Base-by-base conservation (phyloP, 495 filamentous ascomycete genomes). In the Aspergillus biplanus region DNA sequence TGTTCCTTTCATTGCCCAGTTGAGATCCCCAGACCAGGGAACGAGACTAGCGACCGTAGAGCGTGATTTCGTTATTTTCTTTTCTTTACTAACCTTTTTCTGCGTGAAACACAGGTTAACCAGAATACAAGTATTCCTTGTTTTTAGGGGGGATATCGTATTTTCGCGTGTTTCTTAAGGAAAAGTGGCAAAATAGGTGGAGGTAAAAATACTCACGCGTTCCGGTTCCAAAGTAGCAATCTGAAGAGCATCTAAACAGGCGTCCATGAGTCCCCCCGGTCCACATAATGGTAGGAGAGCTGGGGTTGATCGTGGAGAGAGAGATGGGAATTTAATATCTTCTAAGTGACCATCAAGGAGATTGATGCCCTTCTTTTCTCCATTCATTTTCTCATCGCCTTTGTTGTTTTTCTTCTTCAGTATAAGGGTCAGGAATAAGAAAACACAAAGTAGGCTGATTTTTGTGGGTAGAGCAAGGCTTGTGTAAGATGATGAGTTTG, bases 1-100 rank as follows among this genome's bases (percentile, higher is more conserved):
- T 6, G 67, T 39, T 9, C 57, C 61, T 8, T 61, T 58, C 18
- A 78, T 54, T 5, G 68, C 66, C 75, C 75, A 78, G n/a, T 59
- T 21, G 48, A 71, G 65, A 21, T 47, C 64, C 11, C 69, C 70
- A 62, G 70, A 64, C 69, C 73, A 75, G 0, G 65, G 65, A 37
- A 67, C 64, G n/a, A 52, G 9, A 7, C 31, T 18, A 15, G 44
- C 6, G 37, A 27, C 6, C 6, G 18, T 57, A 13, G 21, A 31
- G 2, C 7, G 47, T n/a, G n/a, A 12, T 11, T 15, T 11, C 39
- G 11, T 44, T 11, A 12, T 13, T 11, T 11, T 15, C n/a, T 11
- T 42, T 42, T 12, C 9, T 47, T 48, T 15, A 33, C 6, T 15
- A 46, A 21, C 49, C 6, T 32, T 7, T 50, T 7, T 31, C 11